A percentile compares a stretch with the other conserved stretches of the same genome.
These are phyloP conservation scores for Physocladia obscura DNA, from an alignment of 192 early-diverging fungal genomes.

Conservation along the genomic window DNA sequence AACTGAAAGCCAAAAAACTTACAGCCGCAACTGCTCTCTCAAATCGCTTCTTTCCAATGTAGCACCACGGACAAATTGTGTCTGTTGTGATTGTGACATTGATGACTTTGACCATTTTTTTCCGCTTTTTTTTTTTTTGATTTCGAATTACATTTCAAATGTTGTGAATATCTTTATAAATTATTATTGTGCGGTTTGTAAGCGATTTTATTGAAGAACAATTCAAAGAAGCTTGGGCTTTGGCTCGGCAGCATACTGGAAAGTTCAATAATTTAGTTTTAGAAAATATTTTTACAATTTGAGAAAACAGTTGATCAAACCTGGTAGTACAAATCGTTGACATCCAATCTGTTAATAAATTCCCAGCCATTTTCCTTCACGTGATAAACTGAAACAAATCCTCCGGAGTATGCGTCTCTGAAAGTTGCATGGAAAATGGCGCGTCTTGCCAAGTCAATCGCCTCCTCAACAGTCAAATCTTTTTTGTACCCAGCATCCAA, in stretches of 20 bases:
- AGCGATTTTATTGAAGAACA: too few relatives aligned
- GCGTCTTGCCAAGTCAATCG: conserved; percentile 84
- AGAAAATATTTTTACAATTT: not conserved
- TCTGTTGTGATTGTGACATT: conserved; percentile 64
- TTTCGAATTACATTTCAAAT: too few relatives aligned
- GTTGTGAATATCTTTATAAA: too few relatives aligned
- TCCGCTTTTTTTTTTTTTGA: too few relatives aligned
- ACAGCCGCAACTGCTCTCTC: conserved; percentile 54
- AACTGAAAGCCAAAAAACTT: not conserved
- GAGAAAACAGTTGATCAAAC: not conserved
- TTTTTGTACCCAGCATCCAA: conserved; percentile 83
- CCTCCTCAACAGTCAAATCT: conserved; percentile 81
- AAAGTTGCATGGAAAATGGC: conserved; percentile 95
- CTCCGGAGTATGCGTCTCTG: conserved; percentile 92
- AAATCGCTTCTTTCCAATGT: conserved; percentile 72
- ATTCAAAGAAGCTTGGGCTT: conserved; percentile 30
- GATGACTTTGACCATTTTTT: too few relatives aligned
- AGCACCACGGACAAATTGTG: conserved; percentile 78
- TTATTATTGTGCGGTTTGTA: too few relatives aligned
- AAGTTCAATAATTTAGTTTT: not conserved
- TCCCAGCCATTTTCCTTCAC: conserved; percentile 89
- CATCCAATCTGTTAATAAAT: conserved; percentile 78
- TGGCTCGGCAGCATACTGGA: conserved; percentile 28
- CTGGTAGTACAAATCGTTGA: conserved; percentile 77
- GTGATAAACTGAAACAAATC: conserved; percentile 87